phyloP scores from a whole-genome alignment of 768 basidiomycete genomes.

The Rhizopogon sp. region DNA sequence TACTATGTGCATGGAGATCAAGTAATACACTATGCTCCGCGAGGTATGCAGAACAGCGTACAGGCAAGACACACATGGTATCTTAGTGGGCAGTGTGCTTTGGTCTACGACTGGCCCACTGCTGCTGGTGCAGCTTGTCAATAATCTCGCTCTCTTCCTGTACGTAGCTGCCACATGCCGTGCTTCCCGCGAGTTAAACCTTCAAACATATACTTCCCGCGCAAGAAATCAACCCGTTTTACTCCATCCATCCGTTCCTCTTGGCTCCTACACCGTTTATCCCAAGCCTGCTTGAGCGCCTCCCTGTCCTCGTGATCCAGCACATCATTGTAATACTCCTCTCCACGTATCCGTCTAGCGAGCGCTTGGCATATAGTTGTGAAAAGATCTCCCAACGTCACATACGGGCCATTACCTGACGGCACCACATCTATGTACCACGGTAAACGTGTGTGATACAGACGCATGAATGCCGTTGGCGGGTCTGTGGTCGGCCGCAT shows the following conservation, averaged over 20 bases:
- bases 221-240: conserved; percentile 56
- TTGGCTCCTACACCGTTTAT: conserved; percentile 35
- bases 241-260: conserved; percentile 40
- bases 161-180: conserved; percentile 66
- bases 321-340: conserved; percentile 58
- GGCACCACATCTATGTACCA: conserved; percentile 63
- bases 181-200: conserved; percentile 50
- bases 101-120: no score
- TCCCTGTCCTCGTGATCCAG: conserved; percentile 41
- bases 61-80: no score
- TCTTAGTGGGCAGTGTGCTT: neutral
- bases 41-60: no score
- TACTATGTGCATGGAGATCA: no score
- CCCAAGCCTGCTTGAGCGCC: conserved; percentile 40
- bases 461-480: conserved; percentile 43
- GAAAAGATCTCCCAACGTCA: conserved; percentile 56
- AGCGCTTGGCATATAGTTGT: conserved; percentile 40
- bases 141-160: conserved; percentile 20
- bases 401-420: conserved; percentile 40
- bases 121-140: no score
- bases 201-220: conserved; percentile 43
- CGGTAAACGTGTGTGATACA: conserved; percentile 53
- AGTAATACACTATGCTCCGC: no score
- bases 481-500: conserved; percentile 51
- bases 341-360: conserved; percentile 36